Percentiles rank a stretch among this genome's conserved stretches.
Conservation (phyloP, 768 basidiomycete species). For the Leucogyrophana mollusca region DNA sequence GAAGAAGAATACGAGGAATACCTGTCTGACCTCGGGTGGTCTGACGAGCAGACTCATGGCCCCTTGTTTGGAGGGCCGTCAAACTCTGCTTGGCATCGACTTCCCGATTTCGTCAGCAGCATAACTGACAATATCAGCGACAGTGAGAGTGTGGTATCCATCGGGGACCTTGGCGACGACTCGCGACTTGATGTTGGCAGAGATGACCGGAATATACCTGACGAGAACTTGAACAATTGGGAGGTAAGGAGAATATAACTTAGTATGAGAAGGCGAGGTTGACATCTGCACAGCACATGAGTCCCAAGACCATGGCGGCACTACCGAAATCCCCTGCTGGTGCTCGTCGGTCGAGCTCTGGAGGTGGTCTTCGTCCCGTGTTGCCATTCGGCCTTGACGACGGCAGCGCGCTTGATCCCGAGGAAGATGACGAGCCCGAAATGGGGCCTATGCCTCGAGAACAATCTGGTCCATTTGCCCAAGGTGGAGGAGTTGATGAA, state of each 20-base stretch:
- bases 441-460: constrained; percentile 78
- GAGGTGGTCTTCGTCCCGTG: constrained; percentile 81
- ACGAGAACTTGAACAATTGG: constrained; percentile 93
- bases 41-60: constrained; percentile 52
- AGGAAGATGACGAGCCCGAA: constrained; percentile 72
- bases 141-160: constrained; percentile 88
- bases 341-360: constrained; percentile 78
- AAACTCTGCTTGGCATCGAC: constrained; percentile 75
- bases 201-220: constrained; percentile 59
- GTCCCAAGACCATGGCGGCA: constrained; percentile 91
- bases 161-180: constrained; percentile 86
- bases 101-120: constrained; percentile 76
- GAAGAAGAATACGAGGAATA: constrained; percentile 98
- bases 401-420: constrained; percentile 65
- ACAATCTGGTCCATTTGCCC: constrained; percentile 67
- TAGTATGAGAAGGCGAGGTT: neutral
- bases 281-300: constrained; percentile 74
- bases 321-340: constrained; percentile 90
- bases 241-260: constrained; percentile 58
- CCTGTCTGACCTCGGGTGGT: constrained; percentile 81
- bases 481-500: constrained; percentile 84
- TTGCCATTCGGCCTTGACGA: constrained; percentile 76
- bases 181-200: constrained; percentile 59
- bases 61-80: constrained; percentile 31
- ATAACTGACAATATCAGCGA: constrained; percentile 91